Base-by-base conservation (phyloP, 129 eudicot species). In the Arctium lappa region DNA sequence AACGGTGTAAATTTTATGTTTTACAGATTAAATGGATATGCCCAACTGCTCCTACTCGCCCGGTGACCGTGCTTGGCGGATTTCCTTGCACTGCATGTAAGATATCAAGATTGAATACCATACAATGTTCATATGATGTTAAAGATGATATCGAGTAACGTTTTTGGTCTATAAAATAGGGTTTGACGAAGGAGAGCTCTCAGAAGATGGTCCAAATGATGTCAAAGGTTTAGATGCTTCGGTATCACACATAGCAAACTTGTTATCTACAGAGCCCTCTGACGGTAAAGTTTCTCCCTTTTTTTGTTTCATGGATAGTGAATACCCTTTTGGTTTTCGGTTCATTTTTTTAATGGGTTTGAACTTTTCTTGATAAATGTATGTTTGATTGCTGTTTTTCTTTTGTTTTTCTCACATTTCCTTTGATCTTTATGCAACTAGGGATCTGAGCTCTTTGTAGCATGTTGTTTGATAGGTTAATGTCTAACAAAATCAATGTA, bases 41-140 rank as follows among this genome's bases (percentile, higher is more conserved):
- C 78, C 99, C 99, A 75, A 96, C 99, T 76, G 99, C 99, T 83
- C 99, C 99, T 46, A 96, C 98, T 81, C 98, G 99, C 27, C 97
- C 98, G 1, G 98, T 96, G 85, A 87, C 95, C 16, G 77, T 89
- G 80, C 94, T 96, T 78, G 99, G 99, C 79, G 99, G 99, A 85
- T 93, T 89, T 78, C 88, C 97, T 71, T 96, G 98, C 89, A 84
- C 97, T 77, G 98, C 99, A 72, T 96, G 99, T 93, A 87, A 89
- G 93, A 83, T 76, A 44, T 60, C 48, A 42, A 53, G 30, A 85
- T 27, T 30, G 15, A 48, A 48, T 22, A 53, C 50, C 1, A 48
- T 22, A 15, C 22, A 29, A 74, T 5, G 5, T 2, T n/a, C 46
- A 30, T 76, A 56, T 74, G 4, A 38, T 68, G 44, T 1, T 77